phyloP scores from a whole-genome alignment of 1,284 basidiomycete genomes.

The Puccinia coronata region DNA sequence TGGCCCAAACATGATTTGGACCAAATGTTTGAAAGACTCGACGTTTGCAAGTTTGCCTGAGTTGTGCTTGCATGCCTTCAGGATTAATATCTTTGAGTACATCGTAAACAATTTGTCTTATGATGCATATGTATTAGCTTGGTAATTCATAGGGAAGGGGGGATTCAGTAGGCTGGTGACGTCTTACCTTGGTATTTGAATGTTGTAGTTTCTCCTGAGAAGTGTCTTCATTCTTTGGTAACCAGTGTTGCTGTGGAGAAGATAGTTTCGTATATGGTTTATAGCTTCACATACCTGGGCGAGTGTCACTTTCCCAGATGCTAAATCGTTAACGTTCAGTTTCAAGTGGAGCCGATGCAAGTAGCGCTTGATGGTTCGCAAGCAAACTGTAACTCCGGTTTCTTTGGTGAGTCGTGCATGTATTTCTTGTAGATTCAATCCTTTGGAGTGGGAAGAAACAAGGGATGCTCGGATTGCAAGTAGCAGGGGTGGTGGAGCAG shows the following conservation, averaged over 20 bases:
- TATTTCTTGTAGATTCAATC: background rate
- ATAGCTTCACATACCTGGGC: background rate
- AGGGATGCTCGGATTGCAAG: background rate
- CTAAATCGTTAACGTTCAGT: background rate
- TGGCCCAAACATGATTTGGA: no score
- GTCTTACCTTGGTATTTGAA: background rate
- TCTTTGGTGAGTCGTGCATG: background rate
- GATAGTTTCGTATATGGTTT: background rate
- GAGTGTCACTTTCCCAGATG: background rate
- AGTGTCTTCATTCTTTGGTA: background rate
- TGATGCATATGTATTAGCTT: background rate
- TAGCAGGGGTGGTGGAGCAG: background rate
- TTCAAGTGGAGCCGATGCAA: background rate
- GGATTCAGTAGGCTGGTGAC: no score
- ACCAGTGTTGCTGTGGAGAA: background rate
- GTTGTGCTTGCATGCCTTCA: background rate
- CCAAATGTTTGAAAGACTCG: no score
- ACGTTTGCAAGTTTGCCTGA: background rate
- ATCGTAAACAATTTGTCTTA: background rate
- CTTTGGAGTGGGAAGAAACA: background rate
- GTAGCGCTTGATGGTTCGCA: background rate
- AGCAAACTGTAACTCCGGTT: background rate
- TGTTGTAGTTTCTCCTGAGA: background rate
- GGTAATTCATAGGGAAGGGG: no score
- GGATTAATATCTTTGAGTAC: background rate